phyloP scores from a whole-genome alignment of 148 eudicot genomes.

The Vaccinium corymbosum region DNA sequence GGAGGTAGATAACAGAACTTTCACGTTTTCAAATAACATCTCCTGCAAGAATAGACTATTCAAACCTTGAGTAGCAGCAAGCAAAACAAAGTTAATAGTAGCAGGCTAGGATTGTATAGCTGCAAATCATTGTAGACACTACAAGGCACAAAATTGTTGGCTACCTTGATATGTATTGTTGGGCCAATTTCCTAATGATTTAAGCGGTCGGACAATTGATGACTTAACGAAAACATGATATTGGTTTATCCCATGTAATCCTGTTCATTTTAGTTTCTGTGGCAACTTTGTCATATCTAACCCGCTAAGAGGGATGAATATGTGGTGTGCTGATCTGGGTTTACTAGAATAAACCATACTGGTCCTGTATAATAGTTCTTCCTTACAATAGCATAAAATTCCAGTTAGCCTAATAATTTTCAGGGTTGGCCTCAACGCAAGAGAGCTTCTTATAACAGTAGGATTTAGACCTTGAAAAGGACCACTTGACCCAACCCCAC shows the following conservation, averaged over 20 bases:
- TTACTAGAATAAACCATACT: background rate
- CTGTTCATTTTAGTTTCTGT: background rate
- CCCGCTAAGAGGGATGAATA: background rate
- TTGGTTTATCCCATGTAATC: background rate
- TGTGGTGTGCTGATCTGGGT: background rate
- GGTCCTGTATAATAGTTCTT: background rate
- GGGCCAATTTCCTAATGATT: background rate
- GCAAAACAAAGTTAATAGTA: background rate
- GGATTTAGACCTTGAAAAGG: background rate
- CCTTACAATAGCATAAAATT: background rate
- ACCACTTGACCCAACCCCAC: background rate
- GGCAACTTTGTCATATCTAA: background rate
- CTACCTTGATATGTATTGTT: background rate
- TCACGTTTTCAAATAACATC: background rate
- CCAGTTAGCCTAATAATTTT: background rate
- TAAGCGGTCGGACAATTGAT: background rate
- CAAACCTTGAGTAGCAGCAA: background rate
- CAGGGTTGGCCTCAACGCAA: background rate
- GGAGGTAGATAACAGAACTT: background rate
- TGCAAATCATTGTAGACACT: background rate
- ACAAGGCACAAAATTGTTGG: background rate
- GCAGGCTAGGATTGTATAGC: background rate
- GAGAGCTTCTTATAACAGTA: background rate
- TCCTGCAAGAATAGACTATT: background rate
- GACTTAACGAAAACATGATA: background rate